Base-by-base conservation (phyloP, 257 asterid species). In the Scutellaria barbata region DNA sequence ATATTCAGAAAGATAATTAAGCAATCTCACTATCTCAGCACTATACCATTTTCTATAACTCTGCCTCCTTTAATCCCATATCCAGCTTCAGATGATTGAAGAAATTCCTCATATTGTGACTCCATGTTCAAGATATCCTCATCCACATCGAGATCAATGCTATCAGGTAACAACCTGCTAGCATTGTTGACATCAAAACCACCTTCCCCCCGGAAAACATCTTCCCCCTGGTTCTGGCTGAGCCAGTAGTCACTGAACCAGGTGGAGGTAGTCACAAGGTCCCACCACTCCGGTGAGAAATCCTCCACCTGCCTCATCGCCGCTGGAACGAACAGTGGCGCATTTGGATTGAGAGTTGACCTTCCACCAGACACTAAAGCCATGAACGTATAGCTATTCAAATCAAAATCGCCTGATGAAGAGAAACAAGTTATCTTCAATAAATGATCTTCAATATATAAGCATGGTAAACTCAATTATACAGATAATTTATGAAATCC, bases 251-350 rank as follows among this genome's bases (percentile, higher is more conserved):
- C 89, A 18, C 79, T 85, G 85, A 90, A 93, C 95, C 91, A 93
- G 52, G 90, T 82, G 17, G 94, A 85, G 30, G 94, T 93, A 8
- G 86, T 87, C 72, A 90, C 94, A 64, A 93, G 84, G 65, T 84
- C 77, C 96, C 97, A 93, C 98, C 98, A 93, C 63, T 90, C 95
- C 0, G 94, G 96, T 9, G 98, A 93, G 83, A 89, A 93, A 53
- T 93, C 98, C 85, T 89, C 98, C 75, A 93, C 98, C 68, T 84
- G 91, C 73, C 91, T 87, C 85, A 93, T 78, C 1, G 83, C 86
- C 5, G 96, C 88, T 18, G 98, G 98, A 56, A 93, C 77, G 47
- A 81, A 93, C 74, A 84, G 76, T 0, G 95, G 96, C 0, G 98
- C 98, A 66, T 93, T 85, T 1, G 98, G 98, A 78, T 90, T 93